Conservation (phyloP, 805 yeast species). For the Citeromyces nyonsensis region DNA sequence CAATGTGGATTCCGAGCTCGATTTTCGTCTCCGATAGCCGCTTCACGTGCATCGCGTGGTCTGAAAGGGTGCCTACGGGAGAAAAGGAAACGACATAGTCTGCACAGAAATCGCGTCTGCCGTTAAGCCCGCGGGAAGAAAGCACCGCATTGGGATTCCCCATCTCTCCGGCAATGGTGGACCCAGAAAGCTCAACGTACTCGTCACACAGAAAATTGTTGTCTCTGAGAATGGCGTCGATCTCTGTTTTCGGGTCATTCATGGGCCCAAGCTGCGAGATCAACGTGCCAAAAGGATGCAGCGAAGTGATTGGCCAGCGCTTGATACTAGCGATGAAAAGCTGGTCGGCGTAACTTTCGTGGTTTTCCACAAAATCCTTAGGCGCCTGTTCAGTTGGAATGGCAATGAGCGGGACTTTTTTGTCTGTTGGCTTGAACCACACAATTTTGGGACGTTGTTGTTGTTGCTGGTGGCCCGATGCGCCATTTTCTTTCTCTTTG, state of each 20-base stretch:
- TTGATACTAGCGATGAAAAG: slow-evolving; percentile 90
- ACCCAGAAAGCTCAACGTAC: slow-evolving; percentile 31
- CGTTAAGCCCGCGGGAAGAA: slow-evolving; percentile 7
- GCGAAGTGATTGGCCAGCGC: slow-evolving; percentile 97
- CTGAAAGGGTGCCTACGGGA: slow-evolving; percentile 42
- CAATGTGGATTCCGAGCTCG: slow-evolving; percentile 75
- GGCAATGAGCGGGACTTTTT: slow-evolving; percentile 93
- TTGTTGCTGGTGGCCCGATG: slow-evolving; percentile 13
- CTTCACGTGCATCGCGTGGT: slow-evolving; percentile 75
- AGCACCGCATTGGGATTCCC: slow-evolving; percentile 17
- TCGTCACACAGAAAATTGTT: slow-evolving; percentile 74
- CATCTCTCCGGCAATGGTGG: slow-evolving; percentile 17
- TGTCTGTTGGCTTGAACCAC: slow-evolving; percentile 98
- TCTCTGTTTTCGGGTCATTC: slow-evolving; percentile 63
- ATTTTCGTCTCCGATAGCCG: slow-evolving; percentile 40
- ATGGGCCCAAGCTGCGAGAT: slow-evolving; percentile 76
- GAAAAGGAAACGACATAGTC: slow-evolving; percentile 55
- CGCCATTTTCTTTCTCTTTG: slow-evolving; percentile 48
- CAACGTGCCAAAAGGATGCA: slow-evolving; percentile 94
- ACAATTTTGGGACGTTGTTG: slow-evolving; percentile 69
- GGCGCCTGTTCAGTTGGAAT: slow-evolving; percentile 99
- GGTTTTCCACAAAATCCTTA: slow-evolving; percentile 84
- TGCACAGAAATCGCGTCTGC: slow-evolving; percentile 34
- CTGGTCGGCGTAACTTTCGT: slow-evolving; percentile 66
- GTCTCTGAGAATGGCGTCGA: slow-evolving; percentile 80